Evolutionary conservation across 345 rosid genomes (phyloP).

Genomic region (Bruguiera sexangula): DNA sequence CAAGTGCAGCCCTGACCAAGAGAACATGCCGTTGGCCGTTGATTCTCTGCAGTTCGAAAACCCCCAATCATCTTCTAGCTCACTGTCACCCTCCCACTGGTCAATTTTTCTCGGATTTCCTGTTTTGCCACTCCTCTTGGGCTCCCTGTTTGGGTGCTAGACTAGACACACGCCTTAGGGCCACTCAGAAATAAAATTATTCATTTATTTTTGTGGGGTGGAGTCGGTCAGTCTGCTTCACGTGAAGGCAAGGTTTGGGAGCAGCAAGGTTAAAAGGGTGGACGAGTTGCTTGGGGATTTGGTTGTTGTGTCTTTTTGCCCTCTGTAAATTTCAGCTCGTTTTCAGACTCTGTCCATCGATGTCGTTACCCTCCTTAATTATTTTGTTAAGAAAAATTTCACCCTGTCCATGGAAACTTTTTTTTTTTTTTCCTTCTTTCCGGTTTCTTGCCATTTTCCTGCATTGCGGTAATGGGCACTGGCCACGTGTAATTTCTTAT

Average conservation of each 20-base stretch:
- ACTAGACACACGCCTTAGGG: background rate
- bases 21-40: conserved; percentile 99
- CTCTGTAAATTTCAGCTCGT: conserved; percentile 21
- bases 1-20: conserved; percentile 95
- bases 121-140: conserved; percentile 30
- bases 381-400: background rate
- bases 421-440: background rate
- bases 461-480: no score
- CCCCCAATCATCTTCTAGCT: conserved; percentile 40
- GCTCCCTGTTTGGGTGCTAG: conserved; percentile 13
- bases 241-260: no score
- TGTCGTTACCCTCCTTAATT: no score
- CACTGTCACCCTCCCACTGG: conserved; percentile 10
- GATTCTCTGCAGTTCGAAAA: conserved; percentile 83
- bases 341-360: background rate
- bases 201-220: no score
- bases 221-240: no score
- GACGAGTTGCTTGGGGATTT: no score
- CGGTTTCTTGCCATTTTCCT: background rate
- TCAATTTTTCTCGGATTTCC: conserved; percentile 18
- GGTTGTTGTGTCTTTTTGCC: background rate
- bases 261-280: no score
- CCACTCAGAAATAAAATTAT: no score
- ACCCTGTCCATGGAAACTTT: background rate
- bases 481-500: no score